A percentile compares a stretch with the other conserved stretches of the same genome.
Evolutionary conservation across 345 rosid genomes (phyloP).

Genomic region (Lepidium sativum): DNA sequence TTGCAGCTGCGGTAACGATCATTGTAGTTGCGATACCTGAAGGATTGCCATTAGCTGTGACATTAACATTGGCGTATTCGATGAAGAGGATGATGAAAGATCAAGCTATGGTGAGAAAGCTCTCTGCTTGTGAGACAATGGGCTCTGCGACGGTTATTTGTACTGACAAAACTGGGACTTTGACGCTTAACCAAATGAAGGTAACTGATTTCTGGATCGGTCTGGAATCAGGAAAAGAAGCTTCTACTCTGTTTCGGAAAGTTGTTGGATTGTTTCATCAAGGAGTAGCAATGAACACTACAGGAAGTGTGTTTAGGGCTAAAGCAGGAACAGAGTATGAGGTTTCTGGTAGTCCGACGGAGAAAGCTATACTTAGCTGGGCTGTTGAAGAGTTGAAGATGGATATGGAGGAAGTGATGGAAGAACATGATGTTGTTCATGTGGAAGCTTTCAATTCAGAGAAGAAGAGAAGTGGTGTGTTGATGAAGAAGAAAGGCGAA

Average conservation of each 20-base stretch:
- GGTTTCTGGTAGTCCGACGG: conserved; percentile 62
- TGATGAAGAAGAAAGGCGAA: conserved; percentile 33
- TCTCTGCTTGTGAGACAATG: conserved; percentile 81
- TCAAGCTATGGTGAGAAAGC: conserved; percentile 79
- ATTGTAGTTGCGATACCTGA: conserved; percentile 84
- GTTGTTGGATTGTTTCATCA: conserved; percentile 40
- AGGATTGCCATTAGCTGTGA: conserved; percentile 77
- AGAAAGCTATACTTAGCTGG: conserved; percentile 74
- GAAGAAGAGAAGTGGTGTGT: conserved; percentile 62
- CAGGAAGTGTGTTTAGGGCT: conserved; percentile 39
- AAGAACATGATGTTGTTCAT: conserved; percentile 29
- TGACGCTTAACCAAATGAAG: conserved; percentile 59
- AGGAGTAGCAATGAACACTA: conserved; percentile 62
- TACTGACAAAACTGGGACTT: conserved; percentile 79
- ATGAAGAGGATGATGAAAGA: conserved; percentile 80
- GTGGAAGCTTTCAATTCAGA: conserved; percentile 65
- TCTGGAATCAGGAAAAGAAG: conserved; percentile 16
- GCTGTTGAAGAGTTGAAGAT: conserved; percentile 37
- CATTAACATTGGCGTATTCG: conserved; percentile 67
- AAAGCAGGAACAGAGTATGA: conserved; percentile 30
- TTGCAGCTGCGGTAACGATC: conserved; percentile 71
- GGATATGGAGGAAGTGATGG: conserved; percentile 32
- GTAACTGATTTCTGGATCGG: conserved; percentile 64
- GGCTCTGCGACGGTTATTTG: conserved; percentile 75
- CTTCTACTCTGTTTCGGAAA: conserved; percentile 18